Conservation (phyloP, 2,329 filamentous ascomycete genomes). For the Zymoseptoria tritici region DNA sequence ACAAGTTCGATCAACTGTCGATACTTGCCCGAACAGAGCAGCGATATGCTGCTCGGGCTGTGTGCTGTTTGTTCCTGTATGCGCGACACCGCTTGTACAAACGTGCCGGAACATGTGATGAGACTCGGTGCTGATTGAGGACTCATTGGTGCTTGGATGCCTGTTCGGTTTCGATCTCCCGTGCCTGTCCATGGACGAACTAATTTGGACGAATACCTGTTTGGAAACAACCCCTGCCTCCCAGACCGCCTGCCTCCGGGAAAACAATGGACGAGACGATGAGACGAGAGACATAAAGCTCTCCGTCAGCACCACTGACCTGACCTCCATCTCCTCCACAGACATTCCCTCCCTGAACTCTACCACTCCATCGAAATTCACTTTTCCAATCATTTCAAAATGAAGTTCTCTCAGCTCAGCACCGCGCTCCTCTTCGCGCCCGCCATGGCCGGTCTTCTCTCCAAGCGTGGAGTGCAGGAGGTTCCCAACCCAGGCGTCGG, state of each 20-base stretch:
- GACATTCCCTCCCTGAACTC: not conserved
- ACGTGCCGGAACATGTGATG: no score
- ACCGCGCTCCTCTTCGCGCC: not conserved
- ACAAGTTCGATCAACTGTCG: no score
- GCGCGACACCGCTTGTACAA: no score
- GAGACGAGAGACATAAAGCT: not conserved
- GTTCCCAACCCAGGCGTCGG: not conserved
- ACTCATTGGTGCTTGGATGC: no score
- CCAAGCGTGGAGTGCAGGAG: not conserved
- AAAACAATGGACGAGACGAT: not conserved
- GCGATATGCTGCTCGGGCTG: no score
- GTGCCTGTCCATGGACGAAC: not conserved
- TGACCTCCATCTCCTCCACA: not conserved
- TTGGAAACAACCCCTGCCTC: not conserved
- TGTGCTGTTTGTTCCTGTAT: no score
- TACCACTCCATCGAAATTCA: not conserved
- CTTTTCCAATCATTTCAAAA: not conserved
- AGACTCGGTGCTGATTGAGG: no score
- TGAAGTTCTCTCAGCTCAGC: not conserved
- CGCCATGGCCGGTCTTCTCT: not conserved
- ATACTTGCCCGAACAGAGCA: no score
- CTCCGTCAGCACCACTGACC: not conserved
- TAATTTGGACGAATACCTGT: not conserved
- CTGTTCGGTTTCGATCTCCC: not conserved
- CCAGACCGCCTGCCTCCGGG: not conserved